These are phyloP conservation scores for Phylloporus sp. DNA, from an alignment of 768 basidiomycete species.

Conservation along the genomic window DNA sequence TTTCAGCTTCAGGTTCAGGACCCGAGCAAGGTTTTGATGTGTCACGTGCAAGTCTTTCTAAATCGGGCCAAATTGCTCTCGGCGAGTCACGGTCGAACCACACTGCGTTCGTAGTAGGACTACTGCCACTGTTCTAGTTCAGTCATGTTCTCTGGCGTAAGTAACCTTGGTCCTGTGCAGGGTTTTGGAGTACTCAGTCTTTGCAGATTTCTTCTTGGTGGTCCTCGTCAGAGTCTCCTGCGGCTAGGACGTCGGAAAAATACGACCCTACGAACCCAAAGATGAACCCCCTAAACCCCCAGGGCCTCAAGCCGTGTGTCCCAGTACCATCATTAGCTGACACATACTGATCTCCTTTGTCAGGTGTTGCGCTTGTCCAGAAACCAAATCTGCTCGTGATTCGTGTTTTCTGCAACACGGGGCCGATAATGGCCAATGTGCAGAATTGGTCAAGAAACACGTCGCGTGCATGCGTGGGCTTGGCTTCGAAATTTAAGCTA, in stretches of 20 bases:
- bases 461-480: constrained; percentile 86
- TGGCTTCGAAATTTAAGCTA: constrained; percentile 74
- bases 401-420: constrained; percentile 81
- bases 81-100: neutral
- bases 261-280: constrained; percentile 75
- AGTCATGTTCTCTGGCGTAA: constrained; percentile 45
- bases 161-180: neutral
- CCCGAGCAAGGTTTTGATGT: neutral
- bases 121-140: neutral
- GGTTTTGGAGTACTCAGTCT: neutral
- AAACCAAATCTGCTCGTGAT: constrained; percentile 89
- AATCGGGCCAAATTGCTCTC: neutral
- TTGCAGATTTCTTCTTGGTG: constrained; percentile 53
- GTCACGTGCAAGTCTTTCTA: neutral
- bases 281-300: constrained; percentile 85
- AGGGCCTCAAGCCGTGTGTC: constrained; percentile 91
- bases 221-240: constrained; percentile 39
- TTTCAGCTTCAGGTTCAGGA: neutral
- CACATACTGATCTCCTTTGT: constrained; percentile 1
- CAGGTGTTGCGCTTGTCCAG: constrained; percentile 95
- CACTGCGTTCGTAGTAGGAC: neutral
- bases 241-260: constrained; percentile 35
- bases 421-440: constrained; percentile 76
- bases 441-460: constrained; percentile 73
- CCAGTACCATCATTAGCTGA: neutral